phyloP scores from a whole-genome alignment of 2,329 filamentous ascomycete species.

The Talaromyces piceae region DNA sequence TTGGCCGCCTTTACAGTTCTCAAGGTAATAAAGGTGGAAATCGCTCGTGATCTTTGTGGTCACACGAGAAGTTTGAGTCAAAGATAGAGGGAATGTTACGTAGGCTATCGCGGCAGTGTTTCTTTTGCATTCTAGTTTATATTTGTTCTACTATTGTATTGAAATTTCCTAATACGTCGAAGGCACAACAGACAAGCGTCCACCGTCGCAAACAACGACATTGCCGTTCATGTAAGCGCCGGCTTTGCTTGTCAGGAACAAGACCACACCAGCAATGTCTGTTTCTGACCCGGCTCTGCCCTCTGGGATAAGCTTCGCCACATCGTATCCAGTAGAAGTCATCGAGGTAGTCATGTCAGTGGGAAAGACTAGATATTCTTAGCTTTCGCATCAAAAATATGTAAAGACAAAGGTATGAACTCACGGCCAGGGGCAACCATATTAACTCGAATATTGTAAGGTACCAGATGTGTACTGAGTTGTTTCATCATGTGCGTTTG shows the following conservation, averaged over 20 bases:
- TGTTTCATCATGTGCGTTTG: slow-evolving; percentile 7
- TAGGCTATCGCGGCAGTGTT: too few species aligned
- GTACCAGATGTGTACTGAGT: slow-evolving; percentile 1
- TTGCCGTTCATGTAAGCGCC: slow-evolving; percentile 50
- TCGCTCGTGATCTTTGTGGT: too few species aligned
- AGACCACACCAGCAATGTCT: slow-evolving; percentile 43
- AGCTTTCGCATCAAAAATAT: background rate
- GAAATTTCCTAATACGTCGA: slow-evolving; percentile 6
- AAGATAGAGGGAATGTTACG: too few species aligned
- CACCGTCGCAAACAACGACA: slow-evolving; percentile 43
- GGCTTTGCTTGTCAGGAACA: slow-evolving; percentile 46
- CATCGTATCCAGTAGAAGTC: slow-evolving; percentile 5
- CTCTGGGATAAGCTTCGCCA: slow-evolving; percentile 8
- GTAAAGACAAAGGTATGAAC: background rate
- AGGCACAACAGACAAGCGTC: slow-evolving; percentile 7
- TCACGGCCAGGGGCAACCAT: slow-evolving; percentile 16
- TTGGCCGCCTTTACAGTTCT: too few species aligned
- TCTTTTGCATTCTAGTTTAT: background rate
- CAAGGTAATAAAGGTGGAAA: too few species aligned
- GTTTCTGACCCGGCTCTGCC: slow-evolving; percentile 35
- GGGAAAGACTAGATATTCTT: background rate
- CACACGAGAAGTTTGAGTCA: too few species aligned
- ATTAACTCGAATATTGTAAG: slow-evolving; percentile 17
- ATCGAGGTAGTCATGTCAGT: slow-evolving; percentile 6
- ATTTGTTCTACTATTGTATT: too few species aligned